These are phyloP conservation scores for Fusarium irregulare DNA, from an alignment of 2,329 filamentous ascomycete genomes.

Conservation along the genomic window DNA sequence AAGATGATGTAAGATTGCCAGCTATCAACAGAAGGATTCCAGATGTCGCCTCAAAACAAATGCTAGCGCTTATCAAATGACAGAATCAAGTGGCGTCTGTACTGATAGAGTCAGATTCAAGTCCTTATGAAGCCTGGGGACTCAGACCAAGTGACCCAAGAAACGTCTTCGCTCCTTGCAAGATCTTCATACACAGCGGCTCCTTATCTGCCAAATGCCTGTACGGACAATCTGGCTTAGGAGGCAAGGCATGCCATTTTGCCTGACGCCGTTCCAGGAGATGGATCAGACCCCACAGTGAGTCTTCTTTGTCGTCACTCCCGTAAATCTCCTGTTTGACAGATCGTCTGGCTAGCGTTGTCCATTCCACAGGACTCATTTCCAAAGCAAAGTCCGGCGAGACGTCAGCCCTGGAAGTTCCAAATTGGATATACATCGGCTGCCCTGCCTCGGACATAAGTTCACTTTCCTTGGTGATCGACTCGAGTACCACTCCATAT, in stretches of 20 bases:
- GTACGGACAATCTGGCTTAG: background rate
- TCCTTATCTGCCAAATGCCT: background rate
- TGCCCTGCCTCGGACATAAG: rapidly evolving
- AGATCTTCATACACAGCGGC: slow-evolving; percentile 7
- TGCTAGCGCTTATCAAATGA: background rate
- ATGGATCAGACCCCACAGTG: background rate
- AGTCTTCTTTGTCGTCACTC: background rate
- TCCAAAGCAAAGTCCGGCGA: background rate
- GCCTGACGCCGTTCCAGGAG: background rate
- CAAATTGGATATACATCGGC: background rate
- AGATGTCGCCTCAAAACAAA: background rate
- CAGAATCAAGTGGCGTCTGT: rapidly evolving
- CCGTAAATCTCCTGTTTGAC: background rate
- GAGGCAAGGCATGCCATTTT: background rate
- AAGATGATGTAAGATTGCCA: background rate
- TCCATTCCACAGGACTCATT: background rate
- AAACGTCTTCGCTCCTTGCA: background rate
- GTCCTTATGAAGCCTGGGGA: background rate
- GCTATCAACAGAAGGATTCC: background rate
- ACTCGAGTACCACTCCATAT: background rate
- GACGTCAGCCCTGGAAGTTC: too few species aligned
- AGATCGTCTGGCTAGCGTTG: background rate
- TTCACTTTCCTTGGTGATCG: background rate
- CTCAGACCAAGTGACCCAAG: background rate
- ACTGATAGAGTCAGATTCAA: background rate